Conservation (phyloP, 768 basidiomycete species). For the Boletus subcaerulescens region DNA sequence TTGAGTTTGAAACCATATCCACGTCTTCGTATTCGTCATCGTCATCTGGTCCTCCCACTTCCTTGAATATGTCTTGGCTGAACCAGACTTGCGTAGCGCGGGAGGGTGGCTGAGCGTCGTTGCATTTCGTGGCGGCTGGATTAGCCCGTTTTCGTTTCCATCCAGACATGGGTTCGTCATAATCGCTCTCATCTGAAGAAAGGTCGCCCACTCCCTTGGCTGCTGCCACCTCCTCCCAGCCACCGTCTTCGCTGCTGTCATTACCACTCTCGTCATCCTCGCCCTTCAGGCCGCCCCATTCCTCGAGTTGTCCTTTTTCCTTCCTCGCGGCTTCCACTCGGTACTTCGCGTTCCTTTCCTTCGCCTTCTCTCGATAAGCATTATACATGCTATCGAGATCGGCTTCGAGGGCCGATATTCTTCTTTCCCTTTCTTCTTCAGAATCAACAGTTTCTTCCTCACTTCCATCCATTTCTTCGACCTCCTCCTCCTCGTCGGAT, state of each 20-base stretch:
- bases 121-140: conserved; percentile 37
- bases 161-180: conserved; percentile 28
- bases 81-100: conserved; percentile 89
- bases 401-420: conserved; percentile 65
- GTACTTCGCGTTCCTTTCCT: conserved; percentile 84
- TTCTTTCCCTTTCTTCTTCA: conserved; percentile 69
- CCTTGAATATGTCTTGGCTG: conserved; percentile 84
- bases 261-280: conserved; percentile 41
- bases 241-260: conserved; percentile 48
- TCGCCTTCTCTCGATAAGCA: conserved; percentile 74
- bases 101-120: conserved; percentile 37
- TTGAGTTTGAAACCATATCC: conserved; percentile 28
- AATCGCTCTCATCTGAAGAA: conserved; percentile 54
- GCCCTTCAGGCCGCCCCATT: conserved; percentile 73
- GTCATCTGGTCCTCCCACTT: conserved; percentile 37
- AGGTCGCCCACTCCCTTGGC: conserved; percentile 48
- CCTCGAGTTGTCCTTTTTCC: conserved; percentile 71
- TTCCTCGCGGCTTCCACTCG: conserved; percentile 75
- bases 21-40: conserved; percentile 23
- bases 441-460: conserved; percentile 50
- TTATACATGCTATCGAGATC: conserved; percentile 89
- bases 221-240: conserved; percentile 66
- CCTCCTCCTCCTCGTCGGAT: conserved; percentile 45
- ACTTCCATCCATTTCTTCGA: conserved; percentile 22
- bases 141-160: conserved; percentile 43